phyloP scores from a whole-genome alignment of 176 grass and related monocot genomes.

The Eleusine indica region DNA sequence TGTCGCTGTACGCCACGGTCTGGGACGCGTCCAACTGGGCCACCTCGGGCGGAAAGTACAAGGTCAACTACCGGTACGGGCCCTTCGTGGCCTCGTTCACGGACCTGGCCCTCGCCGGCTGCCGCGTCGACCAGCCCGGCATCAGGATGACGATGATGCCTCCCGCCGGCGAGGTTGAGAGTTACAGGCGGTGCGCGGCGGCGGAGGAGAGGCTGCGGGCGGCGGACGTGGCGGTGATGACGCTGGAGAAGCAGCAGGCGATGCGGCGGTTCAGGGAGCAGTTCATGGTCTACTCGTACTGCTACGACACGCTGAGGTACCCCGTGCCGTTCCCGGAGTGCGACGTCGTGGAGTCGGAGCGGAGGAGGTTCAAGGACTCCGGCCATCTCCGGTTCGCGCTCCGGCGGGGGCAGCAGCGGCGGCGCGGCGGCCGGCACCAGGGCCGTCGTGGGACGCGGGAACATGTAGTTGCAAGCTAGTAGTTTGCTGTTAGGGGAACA shows the following conservation, averaged over 20 bases:
- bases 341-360: constrained; percentile 70
- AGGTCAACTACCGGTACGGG: constrained; percentile 69
- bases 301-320: constrained; percentile 75
- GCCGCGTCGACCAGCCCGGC: constrained; percentile 50
- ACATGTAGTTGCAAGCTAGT: background rate
- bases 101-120: constrained; percentile 73
- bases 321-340: constrained; percentile 63
- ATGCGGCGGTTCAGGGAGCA: constrained; percentile 72
- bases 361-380: constrained; percentile 54
- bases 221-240: constrained; percentile 63
- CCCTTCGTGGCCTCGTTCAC: constrained; percentile 80
- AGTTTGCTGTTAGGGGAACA: background rate
- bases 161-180: background rate
- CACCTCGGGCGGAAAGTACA: constrained; percentile 71
- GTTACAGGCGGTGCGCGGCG: constrained; percentile 20
- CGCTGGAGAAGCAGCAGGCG: constrained; percentile 58
- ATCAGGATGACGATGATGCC: constrained; percentile 29
- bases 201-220: constrained; percentile 30
- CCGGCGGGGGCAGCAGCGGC: constrained; percentile 21
- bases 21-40: constrained; percentile 93
- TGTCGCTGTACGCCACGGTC: constrained; percentile 86
- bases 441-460: background rate
- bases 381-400: constrained; percentile 55
- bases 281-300: constrained; percentile 86
- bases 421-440: background rate